Percentiles rank a stretch among this genome's conserved stretches.
phyloP scores from a whole-genome alignment of 768 basidiomycete species.

The Mycena venus region DNA sequence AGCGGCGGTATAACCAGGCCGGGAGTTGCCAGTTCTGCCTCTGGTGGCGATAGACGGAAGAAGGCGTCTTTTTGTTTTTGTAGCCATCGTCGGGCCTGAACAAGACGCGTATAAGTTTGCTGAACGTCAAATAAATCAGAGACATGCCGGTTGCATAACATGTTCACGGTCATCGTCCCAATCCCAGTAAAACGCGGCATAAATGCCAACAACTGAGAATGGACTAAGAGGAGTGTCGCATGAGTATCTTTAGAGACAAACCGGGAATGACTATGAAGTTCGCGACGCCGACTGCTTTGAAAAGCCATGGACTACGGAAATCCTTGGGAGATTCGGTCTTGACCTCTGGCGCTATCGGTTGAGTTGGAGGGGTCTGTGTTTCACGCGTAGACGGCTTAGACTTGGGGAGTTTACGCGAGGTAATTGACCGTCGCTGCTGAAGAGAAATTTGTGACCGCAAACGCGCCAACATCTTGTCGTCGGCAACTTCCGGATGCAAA shows the following conservation, averaged over 20 bases:
- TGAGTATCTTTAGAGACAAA: background rate
- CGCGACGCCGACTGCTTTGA: slow-evolving; percentile 27
- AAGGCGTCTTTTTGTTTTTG: slow-evolving; percentile 54
- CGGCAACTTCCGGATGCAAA: slow-evolving; percentile 3
- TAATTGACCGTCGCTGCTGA: background rate
- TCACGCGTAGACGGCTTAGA: background rate
- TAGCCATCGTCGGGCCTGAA: slow-evolving; percentile 61
- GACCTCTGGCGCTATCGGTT: background rate
- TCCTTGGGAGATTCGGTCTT: slow-evolving; percentile 1
- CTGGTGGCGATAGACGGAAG: slow-evolving; percentile 59
- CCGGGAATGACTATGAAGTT: slow-evolving; percentile 33
- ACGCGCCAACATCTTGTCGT: slow-evolving; percentile 19
- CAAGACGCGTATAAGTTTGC: background rate
- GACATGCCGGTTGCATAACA: slow-evolving; percentile 60
- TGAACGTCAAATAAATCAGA: background rate
- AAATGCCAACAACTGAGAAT: slow-evolving; percentile 27
- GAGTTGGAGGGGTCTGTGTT: background rate
- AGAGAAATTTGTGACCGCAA: slow-evolving; percentile 10
- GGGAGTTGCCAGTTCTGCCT: slow-evolving; percentile 43
- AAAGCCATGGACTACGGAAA: slow-evolving; percentile 32
- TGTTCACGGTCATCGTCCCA: slow-evolving; percentile 60
- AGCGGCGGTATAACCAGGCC: background rate
- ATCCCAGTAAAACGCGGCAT: slow-evolving; percentile 31
- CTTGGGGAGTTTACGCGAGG: slow-evolving; percentile 15
- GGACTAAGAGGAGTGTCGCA: background rate